Evolutionary conservation across 306 rosid genomes (phyloP).

Genomic region (Citrullus amarus): DNA sequence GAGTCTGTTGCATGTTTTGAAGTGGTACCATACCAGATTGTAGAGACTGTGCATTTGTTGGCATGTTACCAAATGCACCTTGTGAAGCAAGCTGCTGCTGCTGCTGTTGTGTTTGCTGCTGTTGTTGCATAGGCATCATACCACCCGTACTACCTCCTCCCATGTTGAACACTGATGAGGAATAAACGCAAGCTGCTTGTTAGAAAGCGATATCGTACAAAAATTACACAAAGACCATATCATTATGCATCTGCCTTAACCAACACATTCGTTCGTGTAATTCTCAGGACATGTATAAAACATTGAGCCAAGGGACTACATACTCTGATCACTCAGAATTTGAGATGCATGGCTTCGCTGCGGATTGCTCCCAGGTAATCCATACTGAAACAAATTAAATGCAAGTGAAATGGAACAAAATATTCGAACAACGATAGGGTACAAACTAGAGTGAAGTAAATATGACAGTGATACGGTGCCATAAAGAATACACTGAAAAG

Average conservation of each 20-base stretch:
- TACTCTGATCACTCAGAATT: conserved; percentile 81
- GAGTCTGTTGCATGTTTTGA: conserved; percentile 58
- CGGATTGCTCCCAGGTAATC: conserved; percentile 65
- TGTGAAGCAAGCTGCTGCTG: conserved; percentile 48
- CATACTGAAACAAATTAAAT: conserved; percentile 33
- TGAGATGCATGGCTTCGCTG: conserved; percentile 77
- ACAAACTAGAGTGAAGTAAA: background rate
- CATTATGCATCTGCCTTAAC: background rate
- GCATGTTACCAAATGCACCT: conserved; percentile 66
- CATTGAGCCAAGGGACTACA: conserved; percentile 7
- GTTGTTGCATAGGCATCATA: conserved; percentile 45
- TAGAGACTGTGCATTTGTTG: conserved; percentile 59
- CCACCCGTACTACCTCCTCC: conserved; percentile 64
- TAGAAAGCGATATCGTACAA: background rate
- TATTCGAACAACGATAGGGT: background rate
- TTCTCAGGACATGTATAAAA: background rate
- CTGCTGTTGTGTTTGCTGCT: conserved; percentile 22
- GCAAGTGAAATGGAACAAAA: background rate
- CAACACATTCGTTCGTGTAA: background rate
- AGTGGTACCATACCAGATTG: conserved; percentile 65
- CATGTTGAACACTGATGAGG: conserved; percentile 76
- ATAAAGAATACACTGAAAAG: background rate
- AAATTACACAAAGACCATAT: background rate
- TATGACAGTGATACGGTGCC: background rate
- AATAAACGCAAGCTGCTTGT: conserved; percentile 2